phyloP scores from a whole-genome alignment of 768 basidiomycete species.

The Rhodotorula kratochvilovae region DNA sequence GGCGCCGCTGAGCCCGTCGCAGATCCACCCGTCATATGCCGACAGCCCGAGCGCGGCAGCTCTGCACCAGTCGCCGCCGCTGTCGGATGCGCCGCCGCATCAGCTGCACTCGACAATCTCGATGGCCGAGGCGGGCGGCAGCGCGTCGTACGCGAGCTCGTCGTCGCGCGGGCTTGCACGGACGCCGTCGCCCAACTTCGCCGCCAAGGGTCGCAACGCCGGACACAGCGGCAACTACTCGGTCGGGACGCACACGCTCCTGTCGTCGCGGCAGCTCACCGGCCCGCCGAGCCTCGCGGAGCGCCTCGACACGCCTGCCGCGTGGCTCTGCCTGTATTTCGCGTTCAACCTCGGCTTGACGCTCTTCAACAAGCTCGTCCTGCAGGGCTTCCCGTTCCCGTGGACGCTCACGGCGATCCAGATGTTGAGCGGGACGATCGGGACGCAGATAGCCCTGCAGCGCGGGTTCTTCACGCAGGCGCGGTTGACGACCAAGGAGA shows the following conservation, averaged over 20 bases:
- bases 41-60: background rate
- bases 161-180: constrained; percentile 1
- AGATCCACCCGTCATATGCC: constrained; percentile 36
- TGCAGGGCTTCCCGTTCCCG: constrained; percentile 88
- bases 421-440: constrained; percentile 75
- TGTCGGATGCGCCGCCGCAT: background rate
- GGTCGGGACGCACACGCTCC: constrained; percentile 12
- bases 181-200: background rate
- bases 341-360: constrained; percentile 85
- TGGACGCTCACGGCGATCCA: constrained; percentile 92
- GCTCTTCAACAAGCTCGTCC: constrained; percentile 88
- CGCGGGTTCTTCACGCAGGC: constrained; percentile 60
- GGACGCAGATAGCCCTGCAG: constrained; percentile 64
- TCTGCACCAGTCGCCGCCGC: constrained; percentile 1
- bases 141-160: constrained; percentile 18
- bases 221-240: background rate
- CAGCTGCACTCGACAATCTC: constrained; percentile 24
- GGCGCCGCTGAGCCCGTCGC: constrained; percentile 21
- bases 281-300: constrained; percentile 1
- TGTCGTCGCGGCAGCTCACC: constrained; percentile 8
- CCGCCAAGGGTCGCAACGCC: background rate
- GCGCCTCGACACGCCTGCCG: constrained; percentile 26
- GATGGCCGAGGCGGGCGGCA: background rate
- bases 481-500: constrained; percentile 55
- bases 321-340: constrained; percentile 80